Base-by-base conservation (phyloP, 768 basidiomycete species). In the Collybiopsis confluens region DNA sequence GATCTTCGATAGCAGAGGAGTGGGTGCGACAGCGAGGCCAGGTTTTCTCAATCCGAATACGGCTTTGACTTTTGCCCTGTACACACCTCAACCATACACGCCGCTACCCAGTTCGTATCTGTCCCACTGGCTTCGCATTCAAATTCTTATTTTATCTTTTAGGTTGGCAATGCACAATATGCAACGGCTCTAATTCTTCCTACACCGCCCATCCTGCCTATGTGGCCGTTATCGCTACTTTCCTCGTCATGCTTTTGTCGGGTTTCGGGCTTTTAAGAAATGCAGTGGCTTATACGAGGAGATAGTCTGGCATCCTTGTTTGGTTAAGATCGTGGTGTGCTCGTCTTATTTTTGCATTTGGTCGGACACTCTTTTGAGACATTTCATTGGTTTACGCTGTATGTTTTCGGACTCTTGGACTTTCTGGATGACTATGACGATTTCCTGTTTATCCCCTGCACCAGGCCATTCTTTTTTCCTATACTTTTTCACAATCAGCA, bases 1-100 rank as follows among this genome's bases (percentile, higher is more conserved):
- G 50, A 86, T 98, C 26, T 88, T 79, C 74, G 92, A 90, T 62
- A 88, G 94, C 52, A 73, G 88, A 59, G 94, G 94, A 0, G 76
- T 83, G 5, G 77, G 73, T 6, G 82, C 85, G 0, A 70, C 73
- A 15, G 74, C 82, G 38, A 65, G 70, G 23, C 78, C 82, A 0
- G 93, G 94, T 2, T 77, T 77, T 61, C 72, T 97, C 58, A 72
- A 74, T 59, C 82, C 87, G 41, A 89, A 90, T 62, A 78, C 77
- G 38, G 81, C 77, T 0, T 71, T 92, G 44, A 73, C 81, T 62
- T 96, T 97, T 73, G 92, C 91, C 40, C 69, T 97, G 62, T 97
- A 95, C 63, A 83, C 83, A 0, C 91, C 92, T 0, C 79, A 81
- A 60, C 20, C 76, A 13, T 92, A 92, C 65, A 90, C 86, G 0